phyloP scores from a whole-genome alignment of 78 protist species.

The Polysphondylium violaceum region DNA sequence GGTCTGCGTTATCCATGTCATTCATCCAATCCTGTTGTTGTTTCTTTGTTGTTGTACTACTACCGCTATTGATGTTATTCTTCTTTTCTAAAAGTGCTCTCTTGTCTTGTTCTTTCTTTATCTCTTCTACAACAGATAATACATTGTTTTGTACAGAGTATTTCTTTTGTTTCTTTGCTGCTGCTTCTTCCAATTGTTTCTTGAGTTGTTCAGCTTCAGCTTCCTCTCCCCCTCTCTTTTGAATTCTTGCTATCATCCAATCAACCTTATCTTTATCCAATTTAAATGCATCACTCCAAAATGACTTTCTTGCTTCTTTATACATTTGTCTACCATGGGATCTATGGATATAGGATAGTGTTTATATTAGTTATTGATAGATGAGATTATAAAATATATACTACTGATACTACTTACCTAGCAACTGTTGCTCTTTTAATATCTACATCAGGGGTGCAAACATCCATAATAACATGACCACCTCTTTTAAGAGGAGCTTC shows the following conservation, averaged over 20 bases:
- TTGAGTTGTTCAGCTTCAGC: background rate
- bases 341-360: background rate
- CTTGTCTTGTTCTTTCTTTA: background rate
- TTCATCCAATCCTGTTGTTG: conserved; percentile 53
- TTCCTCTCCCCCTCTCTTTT: background rate
- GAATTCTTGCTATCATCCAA: conserved; percentile 3
- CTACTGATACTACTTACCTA: background rate
- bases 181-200: background rate
- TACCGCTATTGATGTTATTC: background rate
- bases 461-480: conserved; percentile 79
- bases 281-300: conserved; percentile 65
- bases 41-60: background rate
- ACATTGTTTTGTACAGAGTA: background rate
- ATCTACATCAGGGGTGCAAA: conserved; percentile 68
- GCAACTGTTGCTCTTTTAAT: conserved; percentile 73
- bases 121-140: background rate
- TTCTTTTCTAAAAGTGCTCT: background rate
- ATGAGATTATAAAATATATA: background rate
- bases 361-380: background rate
- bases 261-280: conserved; percentile 13
- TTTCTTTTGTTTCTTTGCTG: background rate
- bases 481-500: conserved; percentile 78
- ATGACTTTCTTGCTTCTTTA: conserved; percentile 76
- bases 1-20: conserved; percentile 21
- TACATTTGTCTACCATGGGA: conserved; percentile 66